phyloP scores from a whole-genome alignment of 2,329 filamentous ascomycete genomes.

The Didymella exigua region DNA sequence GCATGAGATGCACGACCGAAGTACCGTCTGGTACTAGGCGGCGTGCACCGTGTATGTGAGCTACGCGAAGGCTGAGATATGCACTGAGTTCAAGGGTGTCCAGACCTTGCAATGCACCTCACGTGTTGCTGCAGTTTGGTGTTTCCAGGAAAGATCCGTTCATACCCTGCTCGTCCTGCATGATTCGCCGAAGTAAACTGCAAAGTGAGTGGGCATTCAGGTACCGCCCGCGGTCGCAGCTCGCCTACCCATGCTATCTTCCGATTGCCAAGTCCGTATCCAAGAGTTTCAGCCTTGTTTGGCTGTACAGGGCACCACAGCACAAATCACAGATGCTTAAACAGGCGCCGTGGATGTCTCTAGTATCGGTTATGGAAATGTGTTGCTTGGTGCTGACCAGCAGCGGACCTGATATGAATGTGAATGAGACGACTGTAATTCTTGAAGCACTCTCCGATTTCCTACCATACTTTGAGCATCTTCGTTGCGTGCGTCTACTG shows the following conservation, averaged over 20 bases:
- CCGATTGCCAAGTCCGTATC: not conserved
- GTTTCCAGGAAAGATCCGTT: not conserved
- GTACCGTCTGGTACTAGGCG: not conserved
- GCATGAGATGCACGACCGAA: not conserved
- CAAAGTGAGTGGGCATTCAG: constrained; percentile 27
- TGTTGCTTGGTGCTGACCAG: not conserved
- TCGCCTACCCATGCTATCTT: constrained; percentile 1
- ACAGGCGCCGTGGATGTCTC: not conserved
- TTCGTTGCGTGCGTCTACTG: no score
- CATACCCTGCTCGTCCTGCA: not conserved
- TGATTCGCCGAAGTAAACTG: not conserved
- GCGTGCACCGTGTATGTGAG: not conserved
- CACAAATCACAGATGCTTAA: not conserved
- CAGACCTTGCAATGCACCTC: not conserved
- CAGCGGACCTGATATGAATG: not conserved
- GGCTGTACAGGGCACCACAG: not conserved
- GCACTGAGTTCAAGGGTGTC: not conserved
- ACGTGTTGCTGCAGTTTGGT: not conserved
- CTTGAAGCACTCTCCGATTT: not conserved
- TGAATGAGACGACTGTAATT: not conserved
- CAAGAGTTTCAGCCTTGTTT: not conserved
- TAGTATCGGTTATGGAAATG: not conserved
- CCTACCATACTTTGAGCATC: no score
- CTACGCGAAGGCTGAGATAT: not conserved
- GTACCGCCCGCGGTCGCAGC: not conserved